Evolutionary conservation across 306 rosid species (phyloP).

Genomic region (Cicer chorassanicum): DNA sequence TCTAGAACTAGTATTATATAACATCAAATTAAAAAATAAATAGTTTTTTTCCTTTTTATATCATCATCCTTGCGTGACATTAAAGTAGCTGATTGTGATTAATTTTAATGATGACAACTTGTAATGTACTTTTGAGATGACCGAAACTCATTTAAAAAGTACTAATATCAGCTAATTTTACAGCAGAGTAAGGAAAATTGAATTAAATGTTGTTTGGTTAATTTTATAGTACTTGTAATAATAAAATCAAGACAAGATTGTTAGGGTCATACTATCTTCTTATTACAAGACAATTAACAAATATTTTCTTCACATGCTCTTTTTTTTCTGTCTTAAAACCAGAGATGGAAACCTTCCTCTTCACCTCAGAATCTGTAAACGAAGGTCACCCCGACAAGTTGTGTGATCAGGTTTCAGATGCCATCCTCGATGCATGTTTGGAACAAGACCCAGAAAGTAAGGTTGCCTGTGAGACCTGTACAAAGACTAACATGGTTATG

Average conservation of each 20-base stretch:
- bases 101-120: background rate
- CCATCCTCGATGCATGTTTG: constrained; percentile 84
- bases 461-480: constrained; percentile 87
- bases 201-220: background rate
- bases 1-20: background rate
- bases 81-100: background rate
- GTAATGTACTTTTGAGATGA: constrained; percentile 6
- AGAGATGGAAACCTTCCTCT: constrained; percentile 80
- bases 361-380: constrained; percentile 86
- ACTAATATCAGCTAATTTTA: background rate
- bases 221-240: background rate
- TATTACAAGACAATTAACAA: constrained; percentile 14
- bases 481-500: constrained; percentile 95
- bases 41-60: background rate
- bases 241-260: constrained; percentile 33
- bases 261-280: background rate
- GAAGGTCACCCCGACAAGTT: constrained; percentile 90
- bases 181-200: background rate
- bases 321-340: constrained; percentile 29
- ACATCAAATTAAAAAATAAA: background rate
- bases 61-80: constrained; percentile 1
- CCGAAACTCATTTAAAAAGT: background rate
- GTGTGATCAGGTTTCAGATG: constrained; percentile 87
- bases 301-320: background rate
- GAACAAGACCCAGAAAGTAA: constrained; percentile 81